Conservation (phyloP, 352 stramenopile genomes). For the Globisporangium barbulae region DNA sequence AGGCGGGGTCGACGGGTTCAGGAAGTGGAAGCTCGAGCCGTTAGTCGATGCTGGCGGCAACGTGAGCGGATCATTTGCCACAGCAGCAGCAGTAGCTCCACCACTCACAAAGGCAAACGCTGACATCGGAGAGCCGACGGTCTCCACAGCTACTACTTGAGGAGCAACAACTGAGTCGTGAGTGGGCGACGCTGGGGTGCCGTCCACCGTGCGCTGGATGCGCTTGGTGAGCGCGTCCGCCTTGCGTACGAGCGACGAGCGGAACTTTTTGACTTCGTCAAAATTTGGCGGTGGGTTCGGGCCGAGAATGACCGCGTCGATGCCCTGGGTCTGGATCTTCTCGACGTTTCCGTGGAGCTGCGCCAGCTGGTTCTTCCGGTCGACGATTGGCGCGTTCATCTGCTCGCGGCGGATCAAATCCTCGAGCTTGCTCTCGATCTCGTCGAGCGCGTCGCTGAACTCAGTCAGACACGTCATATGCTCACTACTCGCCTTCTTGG, state of each 20-base stretch:
- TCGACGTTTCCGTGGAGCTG: slow-evolving; percentile 73
- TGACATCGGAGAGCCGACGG: slow-evolving; percentile 28
- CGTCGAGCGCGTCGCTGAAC: slow-evolving; percentile 41
- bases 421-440: slow-evolving; percentile 50
- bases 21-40: slow-evolving; percentile 41
- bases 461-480: slow-evolving; percentile 45
- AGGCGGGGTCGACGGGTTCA: slow-evolving; percentile 28
- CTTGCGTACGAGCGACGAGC: slow-evolving; percentile 61
- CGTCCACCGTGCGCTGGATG: slow-evolving; percentile 50
- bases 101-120: slow-evolving; percentile 56
- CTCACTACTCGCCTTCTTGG: slow-evolving; percentile 21
- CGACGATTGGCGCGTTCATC: slow-evolving; percentile 28
- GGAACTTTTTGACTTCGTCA: slow-evolving; percentile 65
- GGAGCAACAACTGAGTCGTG: not conserved
- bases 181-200: slow-evolving; percentile 3
- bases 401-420: slow-evolving; percentile 51
- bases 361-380: slow-evolving; percentile 63
- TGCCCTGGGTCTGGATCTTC: slow-evolving; percentile 77
- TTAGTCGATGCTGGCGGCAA: slow-evolving; percentile 16
- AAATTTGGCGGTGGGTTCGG: slow-evolving; percentile 60
- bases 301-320: slow-evolving; percentile 77
- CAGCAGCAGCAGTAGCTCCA: slow-evolving; percentile 15
- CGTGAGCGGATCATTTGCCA: slow-evolving; percentile 19
- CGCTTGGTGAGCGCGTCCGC: slow-evolving; percentile 59
- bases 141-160: not conserved